Evolutionary conservation across 331 rosid species (phyloP), one percentile per base, ranked within the genome.

Genomic region (Quercus lobata): DNA sequence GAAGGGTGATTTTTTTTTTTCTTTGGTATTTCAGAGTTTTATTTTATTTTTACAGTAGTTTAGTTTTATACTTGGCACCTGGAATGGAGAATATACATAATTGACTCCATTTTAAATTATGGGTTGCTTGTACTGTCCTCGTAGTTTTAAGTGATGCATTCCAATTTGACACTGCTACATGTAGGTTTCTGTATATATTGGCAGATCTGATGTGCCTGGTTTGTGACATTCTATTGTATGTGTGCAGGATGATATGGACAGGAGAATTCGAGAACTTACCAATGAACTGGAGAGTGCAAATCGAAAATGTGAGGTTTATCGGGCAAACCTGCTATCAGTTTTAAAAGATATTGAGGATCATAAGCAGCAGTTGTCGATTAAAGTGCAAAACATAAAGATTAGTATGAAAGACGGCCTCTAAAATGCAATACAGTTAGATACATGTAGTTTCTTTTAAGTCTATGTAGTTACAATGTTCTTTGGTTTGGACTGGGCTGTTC

Each of bases 261-360:
- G 84, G 87, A 87, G 69, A 84, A 87, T 93, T 70, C 85, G 88
- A 77, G 92, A 87, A 79, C 91, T 96, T 76, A 78, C 69, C 22
- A 81, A 77, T 69, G 96, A 96, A 86, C 85, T 96, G 87, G 93
- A 84, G 82, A 83, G 70, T 80, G 92, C 99, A 73, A 91, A 84
- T 80, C 86, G 92, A 75, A 96, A 96, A 86, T 91, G 99, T 80
- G 99, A 91, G 79, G 85, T 91, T 85, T 96, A 96, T 81, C 94
- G 99, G 79, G 91, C 98, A 81, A 96, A 96, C 83, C 87, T 96
- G 84, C 92, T 93, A 76, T 93, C 98, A 1, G 90, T 92, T 88
- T 87, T 96, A 87, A 96, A 96, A 90, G 97, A 96, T 81, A 91
- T 96, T 69, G 99, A 96, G 83, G 99, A 93, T 84, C 98, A 93